Evolutionary conservation across 1,284 basidiomycete species (phyloP).

Genomic region (Bondarzewia mesenterica): DNA sequence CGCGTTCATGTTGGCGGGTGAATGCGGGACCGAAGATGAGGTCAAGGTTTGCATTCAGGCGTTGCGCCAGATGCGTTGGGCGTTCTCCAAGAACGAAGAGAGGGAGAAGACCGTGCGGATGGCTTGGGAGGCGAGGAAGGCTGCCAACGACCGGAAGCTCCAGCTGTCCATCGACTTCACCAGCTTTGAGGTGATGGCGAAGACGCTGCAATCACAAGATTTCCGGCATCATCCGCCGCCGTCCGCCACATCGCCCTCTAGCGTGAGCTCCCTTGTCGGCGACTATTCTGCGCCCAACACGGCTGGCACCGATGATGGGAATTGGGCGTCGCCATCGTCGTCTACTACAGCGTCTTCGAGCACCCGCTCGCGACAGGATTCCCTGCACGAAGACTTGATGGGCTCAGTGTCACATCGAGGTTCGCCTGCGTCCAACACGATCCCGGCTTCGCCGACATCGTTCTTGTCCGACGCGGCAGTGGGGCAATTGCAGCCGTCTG

Average conservation of each 20-base stretch:
- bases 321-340: slow-evolving; percentile 20
- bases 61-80: slow-evolving; percentile 74
- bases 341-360: slow-evolving; percentile 18
- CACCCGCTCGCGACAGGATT: slow-evolving; percentile 11
- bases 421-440: slow-evolving; percentile 1
- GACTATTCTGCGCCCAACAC: slow-evolving; percentile 22
- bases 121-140: slow-evolving; percentile 44
- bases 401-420: not conserved
- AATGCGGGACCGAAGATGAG: slow-evolving; percentile 56
- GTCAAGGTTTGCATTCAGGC: slow-evolving; percentile 64
- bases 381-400: slow-evolving; percentile 5
- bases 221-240: slow-evolving; percentile 15
- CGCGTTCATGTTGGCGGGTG: slow-evolving; percentile 57
- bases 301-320: slow-evolving; percentile 24
- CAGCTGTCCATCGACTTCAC: slow-evolving; percentile 10
- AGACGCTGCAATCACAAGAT: slow-evolving; percentile 7
- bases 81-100: slow-evolving; percentile 67
- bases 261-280: slow-evolving; percentile 15
- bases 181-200: slow-evolving; percentile 9
- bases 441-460: not conserved
- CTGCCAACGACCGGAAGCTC: slow-evolving; percentile 5
- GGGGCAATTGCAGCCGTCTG: not conserved
- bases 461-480: not conserved
- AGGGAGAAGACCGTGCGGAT: slow-evolving; percentile 52
- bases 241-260: slow-evolving; percentile 25